Evolutionary conservation across 306 rosid genomes (phyloP), one percentile per base, ranked within the genome.

Genomic region (Acacia crassicarpa): DNA sequence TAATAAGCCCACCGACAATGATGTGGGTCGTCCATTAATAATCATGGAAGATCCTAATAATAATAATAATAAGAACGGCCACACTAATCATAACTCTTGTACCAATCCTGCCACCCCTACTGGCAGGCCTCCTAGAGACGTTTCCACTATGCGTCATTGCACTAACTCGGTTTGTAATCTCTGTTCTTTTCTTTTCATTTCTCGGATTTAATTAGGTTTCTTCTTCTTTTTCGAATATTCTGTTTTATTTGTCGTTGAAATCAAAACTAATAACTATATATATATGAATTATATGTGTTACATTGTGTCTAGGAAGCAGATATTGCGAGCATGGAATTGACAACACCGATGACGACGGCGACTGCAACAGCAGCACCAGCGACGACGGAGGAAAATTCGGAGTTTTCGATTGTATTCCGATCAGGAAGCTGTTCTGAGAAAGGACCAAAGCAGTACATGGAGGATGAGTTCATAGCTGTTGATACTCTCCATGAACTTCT

Each of bases 401-500:
- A 67, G 38, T 80, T 72, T 61, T 38, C 70, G 15, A 82, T 78
- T n/a, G 59, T 81, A 49, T 86, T 80, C 70, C 76, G 85, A 17
- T 86, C 82, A 1, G 85, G 89, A 48, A 86, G 87, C 59, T 86
- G 81, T 69, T 83, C 87, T n/a, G 87, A 83, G 58, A 86, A 73
- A 77, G 83, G 89, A 62, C 87, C 89, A 32, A 86, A 86, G 80
- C 85, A 81, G 67, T 83, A 83, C 78, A 86, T 86, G 87, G 89
- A 86, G 67, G 89, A 81, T 74, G 89, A 86, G 79, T 61, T 80
- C 27, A 40, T 83, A 32, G 81, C 81, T 22, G 49, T 83, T 15
- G 89, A 86, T 81, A 38, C 59, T 74, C 87, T 86, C 48, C 19
- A 7, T 35, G 76, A 83, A 19, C 72, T 27, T 33, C 79, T 86